A percentile compares a stretch with the other conserved stretches of the same genome.
Conservation (phyloP, 2,329 filamentous ascomycete genomes). For the Verticillium albo-atrum region DNA sequence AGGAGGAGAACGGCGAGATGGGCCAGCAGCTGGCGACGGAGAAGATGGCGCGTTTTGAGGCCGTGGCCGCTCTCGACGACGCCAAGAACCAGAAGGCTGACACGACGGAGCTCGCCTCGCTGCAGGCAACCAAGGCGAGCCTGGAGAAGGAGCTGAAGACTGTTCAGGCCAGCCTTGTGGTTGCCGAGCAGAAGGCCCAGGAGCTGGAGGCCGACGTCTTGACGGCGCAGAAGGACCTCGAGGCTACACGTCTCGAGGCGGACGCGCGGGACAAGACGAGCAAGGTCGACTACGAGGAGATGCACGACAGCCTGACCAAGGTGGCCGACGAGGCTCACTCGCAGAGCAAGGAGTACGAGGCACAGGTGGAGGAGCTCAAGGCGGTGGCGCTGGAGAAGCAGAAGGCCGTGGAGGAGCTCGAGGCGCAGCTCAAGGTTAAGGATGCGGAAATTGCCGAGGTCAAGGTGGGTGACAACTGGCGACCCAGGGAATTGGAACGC, state of each 20-base stretch:
- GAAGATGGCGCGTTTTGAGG: conserved; percentile 56
- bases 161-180: conserved; percentile 25
- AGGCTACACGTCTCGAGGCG: conserved; percentile 45
- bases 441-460: conserved; percentile 60
- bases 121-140: conserved; percentile 42
- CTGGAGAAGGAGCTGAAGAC: conserved; percentile 38
- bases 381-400: conserved; percentile 42
- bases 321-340: conserved; percentile 55
- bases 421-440: conserved; percentile 56
- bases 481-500: conserved; percentile 26
- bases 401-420: conserved; percentile 43
- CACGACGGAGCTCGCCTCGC: conserved; percentile 47
- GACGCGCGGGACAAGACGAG: conserved; percentile 50
- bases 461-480: conserved; percentile 37
- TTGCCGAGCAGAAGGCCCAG: conserved; percentile 27
- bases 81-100: conserved; percentile 51
- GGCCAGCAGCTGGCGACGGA: conserved; percentile 51
- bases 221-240: conserved; percentile 47
- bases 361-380: conserved; percentile 41
- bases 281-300: conserved; percentile 56
- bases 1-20: conserved; percentile 44
- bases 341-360: conserved; percentile 47
- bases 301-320: conserved; percentile 58
- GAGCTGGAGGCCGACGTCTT: conserved; percentile 37
- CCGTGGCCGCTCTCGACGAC: conserved; percentile 57